A percentile compares a stretch with the other conserved stretches of the same genome.
Conservation (phyloP, 2,329 filamentous ascomycete species). For the Trichothecium roseum region DNA sequence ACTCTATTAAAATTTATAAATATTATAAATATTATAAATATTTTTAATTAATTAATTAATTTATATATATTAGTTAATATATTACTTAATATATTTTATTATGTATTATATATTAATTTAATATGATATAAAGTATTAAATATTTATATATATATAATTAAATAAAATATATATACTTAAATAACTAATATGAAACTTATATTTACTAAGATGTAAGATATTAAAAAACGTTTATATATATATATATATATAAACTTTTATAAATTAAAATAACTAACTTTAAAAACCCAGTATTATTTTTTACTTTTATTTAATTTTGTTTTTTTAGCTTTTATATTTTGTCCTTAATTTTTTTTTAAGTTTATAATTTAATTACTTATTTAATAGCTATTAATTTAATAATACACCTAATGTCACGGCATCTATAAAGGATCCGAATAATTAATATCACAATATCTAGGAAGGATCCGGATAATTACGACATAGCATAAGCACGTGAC, state of each 20-base stretch:
- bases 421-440: no score
- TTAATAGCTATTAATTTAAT: neutral
- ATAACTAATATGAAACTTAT: neutral
- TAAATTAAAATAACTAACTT: neutral
- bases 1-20: neutral
- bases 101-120: neutral
- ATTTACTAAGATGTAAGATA: neutral
- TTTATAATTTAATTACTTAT: neutral
- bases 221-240: neutral
- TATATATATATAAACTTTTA: neutral
- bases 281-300: no score
- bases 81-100: no score
- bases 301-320: neutral
- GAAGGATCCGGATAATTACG: no score
- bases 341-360: neutral
- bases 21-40: neutral
- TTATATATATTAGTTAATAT: neutral
- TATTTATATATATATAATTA: neutral
- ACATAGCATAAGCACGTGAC: no score
- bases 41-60: conserved; percentile 1
- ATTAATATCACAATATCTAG: no score
- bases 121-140: neutral
- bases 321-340: neutral
- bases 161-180: neutral
- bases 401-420: neutral